phyloP scores from a whole-genome alignment of 306 rosid genomes.

The Notholithocarpus densiflorus region DNA sequence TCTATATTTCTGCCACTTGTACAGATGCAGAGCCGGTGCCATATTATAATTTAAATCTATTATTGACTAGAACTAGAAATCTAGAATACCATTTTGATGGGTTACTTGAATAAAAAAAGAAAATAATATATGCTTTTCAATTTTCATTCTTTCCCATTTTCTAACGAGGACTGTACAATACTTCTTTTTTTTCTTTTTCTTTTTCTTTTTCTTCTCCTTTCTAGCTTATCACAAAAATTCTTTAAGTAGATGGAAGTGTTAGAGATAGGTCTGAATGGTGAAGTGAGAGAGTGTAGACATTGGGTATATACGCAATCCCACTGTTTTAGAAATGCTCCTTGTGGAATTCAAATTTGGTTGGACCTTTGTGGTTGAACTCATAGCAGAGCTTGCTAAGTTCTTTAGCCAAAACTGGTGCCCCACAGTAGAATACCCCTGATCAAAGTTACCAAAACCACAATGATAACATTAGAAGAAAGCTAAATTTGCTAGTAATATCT shows the following conservation, averaged over 20 bases:
- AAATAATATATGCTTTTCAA: not conserved
- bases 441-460: slow-evolving; percentile 22
- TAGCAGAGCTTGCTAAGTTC: slow-evolving; percentile 88
- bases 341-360: slow-evolving; percentile 96
- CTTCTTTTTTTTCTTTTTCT: slow-evolving; percentile 16
- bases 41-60: not conserved
- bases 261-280: slow-evolving; percentile 12
- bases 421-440: slow-evolving; percentile 95
- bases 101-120: not conserved
- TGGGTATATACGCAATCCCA: slow-evolving; percentile 1
- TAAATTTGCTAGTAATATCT: not conserved
- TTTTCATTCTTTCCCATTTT: not conserved
- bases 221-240: slow-evolving; percentile 33
- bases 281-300: slow-evolving; percentile 14
- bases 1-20: slow-evolving; percentile 24
- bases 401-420: slow-evolving; percentile 92
- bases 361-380: slow-evolving; percentile 94
- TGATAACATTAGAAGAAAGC: slow-evolving; percentile 12
- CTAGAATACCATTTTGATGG: not conserved
- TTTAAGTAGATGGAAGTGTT: not conserved
- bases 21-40: slow-evolving; percentile 29
- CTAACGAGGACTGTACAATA: slow-evolving; percentile 46
- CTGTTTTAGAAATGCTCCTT: slow-evolving; percentile 81
- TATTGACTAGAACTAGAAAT: not conserved
- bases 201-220: slow-evolving; percentile 25